Evolutionary conservation across 306 rosid genomes (phyloP).

Genomic region (Macrotyloma uniflorum): DNA sequence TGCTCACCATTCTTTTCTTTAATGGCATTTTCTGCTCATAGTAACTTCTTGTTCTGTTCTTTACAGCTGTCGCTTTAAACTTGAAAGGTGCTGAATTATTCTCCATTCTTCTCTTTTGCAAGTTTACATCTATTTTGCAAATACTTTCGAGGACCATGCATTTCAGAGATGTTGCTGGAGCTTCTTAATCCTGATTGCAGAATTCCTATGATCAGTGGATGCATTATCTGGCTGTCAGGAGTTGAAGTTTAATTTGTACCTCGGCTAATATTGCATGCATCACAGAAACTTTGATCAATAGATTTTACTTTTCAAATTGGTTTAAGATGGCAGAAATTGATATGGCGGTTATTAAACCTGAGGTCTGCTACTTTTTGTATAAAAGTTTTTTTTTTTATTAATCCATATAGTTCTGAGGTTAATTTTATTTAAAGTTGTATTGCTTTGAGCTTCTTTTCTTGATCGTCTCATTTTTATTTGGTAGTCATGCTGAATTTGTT

Average conservation of each 20-base stretch:
- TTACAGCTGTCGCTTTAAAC: slow-evolving; percentile 1
- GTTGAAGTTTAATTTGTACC: slow-evolving; percentile 23
- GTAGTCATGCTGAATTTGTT: slow-evolving; percentile 13
- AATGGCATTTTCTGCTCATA: background rate
- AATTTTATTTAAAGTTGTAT: background rate
- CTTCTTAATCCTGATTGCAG: background rate
- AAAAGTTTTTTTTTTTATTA: background rate
- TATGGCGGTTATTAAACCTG: slow-evolving; percentile 82
- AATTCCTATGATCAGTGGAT: slow-evolving; percentile 17
- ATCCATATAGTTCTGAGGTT: slow-evolving; percentile 19
- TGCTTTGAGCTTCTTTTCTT: background rate
- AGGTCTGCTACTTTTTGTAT: slow-evolving; percentile 51
- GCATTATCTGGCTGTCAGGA: slow-evolving; percentile 25
- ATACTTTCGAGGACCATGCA: slow-evolving; percentile 22
- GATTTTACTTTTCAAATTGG: slow-evolving; percentile 29
- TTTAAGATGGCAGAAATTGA: slow-evolving; percentile 80
- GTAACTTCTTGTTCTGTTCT: slow-evolving; percentile 32
- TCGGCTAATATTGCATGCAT: slow-evolving; percentile 23
- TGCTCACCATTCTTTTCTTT: background rate
- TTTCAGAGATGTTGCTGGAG: slow-evolving; percentile 29
- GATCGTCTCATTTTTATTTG: background rate
- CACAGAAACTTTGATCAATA: slow-evolving; percentile 8
- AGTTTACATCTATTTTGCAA: slow-evolving; percentile 12
- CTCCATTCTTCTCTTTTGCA: slow-evolving; percentile 17
- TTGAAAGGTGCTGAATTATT: slow-evolving; percentile 28